Percentiles rank a stretch among this genome's conserved stretches.
These are phyloP conservation scores for Lagenidium giganteum DNA, from an alignment of 352 stramenopile species.

Conservation along the genomic window DNA sequence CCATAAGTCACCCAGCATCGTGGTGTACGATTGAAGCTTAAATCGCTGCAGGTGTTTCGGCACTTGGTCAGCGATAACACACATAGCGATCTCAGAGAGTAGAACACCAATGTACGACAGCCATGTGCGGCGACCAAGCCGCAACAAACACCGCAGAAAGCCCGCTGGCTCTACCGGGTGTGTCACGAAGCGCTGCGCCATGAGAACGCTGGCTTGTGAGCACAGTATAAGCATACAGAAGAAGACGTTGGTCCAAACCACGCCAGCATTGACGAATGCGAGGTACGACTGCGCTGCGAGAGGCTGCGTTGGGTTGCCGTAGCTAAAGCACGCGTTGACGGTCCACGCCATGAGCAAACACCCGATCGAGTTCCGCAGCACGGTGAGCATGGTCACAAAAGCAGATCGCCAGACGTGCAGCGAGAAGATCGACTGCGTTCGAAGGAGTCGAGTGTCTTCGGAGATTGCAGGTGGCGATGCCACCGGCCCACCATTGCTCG, in stretches of 20 bases:
- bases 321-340: too few species aligned
- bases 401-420: too few species aligned
- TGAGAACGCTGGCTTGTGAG: conserved; percentile 18
- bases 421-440: too few species aligned
- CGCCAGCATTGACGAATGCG: conserved; percentile 19
- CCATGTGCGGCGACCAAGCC: conserved; percentile 3
- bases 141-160: conserved; percentile 9
- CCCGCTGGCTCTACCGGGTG: conserved; percentile 7
- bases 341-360: too few species aligned
- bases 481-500: too few species aligned
- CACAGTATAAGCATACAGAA: conserved; percentile 21
- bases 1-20: too few species aligned
- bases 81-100: conserved; percentile 15
- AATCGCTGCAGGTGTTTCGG: not conserved
- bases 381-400: too few species aligned
- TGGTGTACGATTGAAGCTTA: not conserved
- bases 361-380: too few species aligned
- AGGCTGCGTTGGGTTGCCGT: too few species aligned
- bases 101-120: conserved; percentile 3
- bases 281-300: conserved; percentile 14
- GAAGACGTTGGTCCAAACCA: conserved; percentile 23
- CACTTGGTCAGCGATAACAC: conserved; percentile 3
- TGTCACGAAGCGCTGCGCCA: conserved; percentile 14
- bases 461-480: too few species aligned
- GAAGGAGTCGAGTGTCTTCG: too few species aligned